phyloP scores from a whole-genome alignment of 2,329 filamentous ascomycete species.

The Lithohypha guttulata region DNA sequence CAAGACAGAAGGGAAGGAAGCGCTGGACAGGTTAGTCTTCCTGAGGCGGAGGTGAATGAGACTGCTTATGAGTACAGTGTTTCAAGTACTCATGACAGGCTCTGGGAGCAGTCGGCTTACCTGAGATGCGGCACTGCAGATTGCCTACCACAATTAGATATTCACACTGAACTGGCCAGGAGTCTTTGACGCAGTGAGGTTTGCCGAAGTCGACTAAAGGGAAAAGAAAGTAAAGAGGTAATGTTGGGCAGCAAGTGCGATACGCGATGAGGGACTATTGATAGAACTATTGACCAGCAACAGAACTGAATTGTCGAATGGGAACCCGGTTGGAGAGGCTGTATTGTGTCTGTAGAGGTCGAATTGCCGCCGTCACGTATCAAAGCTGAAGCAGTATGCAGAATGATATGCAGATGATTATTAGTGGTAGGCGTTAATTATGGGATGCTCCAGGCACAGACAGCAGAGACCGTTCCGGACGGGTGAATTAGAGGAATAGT shows the following conservation, averaged over 20 bases:
- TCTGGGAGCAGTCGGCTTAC: too few species aligned
- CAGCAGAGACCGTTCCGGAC: conserved; percentile 9
- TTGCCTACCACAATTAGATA: conserved; percentile 4
- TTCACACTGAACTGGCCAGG: too few species aligned
- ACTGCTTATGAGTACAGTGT: too few species aligned
- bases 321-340: not conserved
- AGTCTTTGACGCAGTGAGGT: too few species aligned
- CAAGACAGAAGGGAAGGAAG: too few species aligned
- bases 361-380: conserved; percentile 2
- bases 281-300: conserved; percentile 10
- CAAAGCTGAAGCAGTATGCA: conserved; percentile 5
- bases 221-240: conserved; percentile 2
- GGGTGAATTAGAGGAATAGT: conserved; percentile 19
- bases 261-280: conserved; percentile 9
- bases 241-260: conserved; percentile 9
- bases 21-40: too few species aligned
- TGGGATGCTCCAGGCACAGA: conserved; percentile 12
- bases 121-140: not conserved
- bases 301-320: conserved; percentile 8
- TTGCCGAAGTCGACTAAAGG: too few species aligned
- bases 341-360: not conserved
- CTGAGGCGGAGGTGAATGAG: too few species aligned
- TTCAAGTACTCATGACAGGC: too few species aligned
- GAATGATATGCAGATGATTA: not conserved
- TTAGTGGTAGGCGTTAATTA: conserved; percentile 7